phyloP scores from a whole-genome alignment of 108 stramenopile species.

The Parietichytrium sp. region DNA sequence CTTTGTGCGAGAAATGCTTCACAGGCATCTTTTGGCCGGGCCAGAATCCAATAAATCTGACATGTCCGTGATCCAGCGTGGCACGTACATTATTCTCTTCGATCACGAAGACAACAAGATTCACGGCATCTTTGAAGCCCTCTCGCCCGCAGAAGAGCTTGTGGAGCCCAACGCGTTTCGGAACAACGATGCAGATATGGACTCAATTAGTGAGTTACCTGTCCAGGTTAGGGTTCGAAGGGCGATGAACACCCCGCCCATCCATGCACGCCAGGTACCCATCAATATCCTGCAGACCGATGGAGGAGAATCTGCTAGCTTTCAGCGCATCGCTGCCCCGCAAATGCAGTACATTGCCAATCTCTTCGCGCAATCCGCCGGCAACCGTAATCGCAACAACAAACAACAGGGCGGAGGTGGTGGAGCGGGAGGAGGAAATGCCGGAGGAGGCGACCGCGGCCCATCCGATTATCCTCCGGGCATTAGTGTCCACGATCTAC shows the following conservation, averaged over 20 bases:
- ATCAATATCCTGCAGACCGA: not conserved
- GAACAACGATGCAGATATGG: not conserved
- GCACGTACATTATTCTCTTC: not conserved
- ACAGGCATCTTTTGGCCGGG: not conserved
- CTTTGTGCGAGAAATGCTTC: not conserved
- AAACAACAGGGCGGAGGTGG: no score
- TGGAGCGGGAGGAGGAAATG: not conserved
- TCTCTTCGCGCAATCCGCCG: constrained; percentile 8
- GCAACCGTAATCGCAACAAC: no score
- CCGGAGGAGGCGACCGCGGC: not conserved
- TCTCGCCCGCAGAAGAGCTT: constrained; percentile 1
- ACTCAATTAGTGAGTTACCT: not conserved
- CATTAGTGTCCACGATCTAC: constrained; percentile 11
- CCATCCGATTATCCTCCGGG: not conserved
- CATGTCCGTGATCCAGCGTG: constrained; percentile 30
- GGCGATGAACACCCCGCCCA: not conserved
- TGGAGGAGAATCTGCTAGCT: not conserved
- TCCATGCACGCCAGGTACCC: not conserved
- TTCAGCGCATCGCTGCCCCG: not conserved
- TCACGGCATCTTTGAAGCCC: constrained; percentile 9
- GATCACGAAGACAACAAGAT: not conserved
- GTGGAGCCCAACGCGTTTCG: not conserved
- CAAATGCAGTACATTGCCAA: constrained; percentile 35
- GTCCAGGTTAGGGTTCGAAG: not conserved
- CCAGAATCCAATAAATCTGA: not conserved